Evolutionary conservation across 441 rosid genomes (phyloP).

Genomic region (Cnidoscolus chayamansa): DNA sequence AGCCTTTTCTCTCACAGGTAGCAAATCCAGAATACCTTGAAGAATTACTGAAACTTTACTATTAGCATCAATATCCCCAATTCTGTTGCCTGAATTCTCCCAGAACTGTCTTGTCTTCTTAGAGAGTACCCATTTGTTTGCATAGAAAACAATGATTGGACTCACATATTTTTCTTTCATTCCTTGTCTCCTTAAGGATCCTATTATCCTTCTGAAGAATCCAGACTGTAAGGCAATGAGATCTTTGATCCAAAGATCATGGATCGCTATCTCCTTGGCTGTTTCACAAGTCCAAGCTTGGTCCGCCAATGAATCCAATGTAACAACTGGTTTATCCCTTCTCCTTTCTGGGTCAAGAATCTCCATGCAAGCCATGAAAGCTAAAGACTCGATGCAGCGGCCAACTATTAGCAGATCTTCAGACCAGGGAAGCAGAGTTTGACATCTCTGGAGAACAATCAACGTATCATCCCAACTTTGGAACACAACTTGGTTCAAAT

Average conservation of each 20-base stretch:
- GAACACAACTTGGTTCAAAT: constrained; percentile 71
- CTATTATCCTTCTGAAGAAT: constrained; percentile 66
- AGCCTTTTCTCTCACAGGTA: constrained; percentile 50
- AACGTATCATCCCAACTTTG: constrained; percentile 79
- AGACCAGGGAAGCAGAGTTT: constrained; percentile 49
- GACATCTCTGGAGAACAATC: constrained; percentile 71
- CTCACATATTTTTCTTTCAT: constrained; percentile 75
- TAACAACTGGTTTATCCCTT: constrained; percentile 49
- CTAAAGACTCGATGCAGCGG: constrained; percentile 74
- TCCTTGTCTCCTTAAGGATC: constrained; percentile 73
- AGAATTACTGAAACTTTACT: constrained; percentile 34
- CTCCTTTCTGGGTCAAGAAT: constrained; percentile 77
- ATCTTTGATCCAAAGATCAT: constrained; percentile 73
- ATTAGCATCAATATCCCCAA: constrained; percentile 15
- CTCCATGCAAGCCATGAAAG: constrained; percentile 89
- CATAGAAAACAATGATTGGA: constrained; percentile 58
- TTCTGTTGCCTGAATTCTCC: constrained; percentile 34
- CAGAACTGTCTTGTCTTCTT: constrained; percentile 41
- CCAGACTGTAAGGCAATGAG: constrained; percentile 60
- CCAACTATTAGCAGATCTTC: constrained; percentile 70
- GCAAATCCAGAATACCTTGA: constrained; percentile 53
- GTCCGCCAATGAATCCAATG: constrained; percentile 44
- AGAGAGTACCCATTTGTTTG: constrained; percentile 54
- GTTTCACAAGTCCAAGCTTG: constrained; percentile 56
- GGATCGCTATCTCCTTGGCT: constrained; percentile 39